A percentile compares a stretch with the other conserved stretches of the same genome.
Conservation (phyloP, 2,329 filamentous ascomycete genomes). For the Talaromyces verruculosus region DNA sequence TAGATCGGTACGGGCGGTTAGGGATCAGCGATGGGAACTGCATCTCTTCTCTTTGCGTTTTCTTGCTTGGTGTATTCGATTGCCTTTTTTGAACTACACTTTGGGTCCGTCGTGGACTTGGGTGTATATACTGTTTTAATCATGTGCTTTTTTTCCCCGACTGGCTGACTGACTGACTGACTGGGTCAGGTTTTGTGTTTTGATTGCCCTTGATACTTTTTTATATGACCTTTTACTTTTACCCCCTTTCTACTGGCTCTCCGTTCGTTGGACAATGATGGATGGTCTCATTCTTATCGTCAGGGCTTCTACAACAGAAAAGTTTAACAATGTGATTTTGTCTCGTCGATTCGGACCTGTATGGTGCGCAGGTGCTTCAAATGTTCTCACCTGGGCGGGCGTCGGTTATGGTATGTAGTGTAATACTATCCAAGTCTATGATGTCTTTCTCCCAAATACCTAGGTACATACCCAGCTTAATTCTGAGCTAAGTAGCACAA, state of each 20-base stretch:
- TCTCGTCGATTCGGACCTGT: neutral
- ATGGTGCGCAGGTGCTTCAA: neutral
- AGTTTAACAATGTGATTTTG: neutral
- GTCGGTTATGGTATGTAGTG: neutral
- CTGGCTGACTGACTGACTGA: neutral
- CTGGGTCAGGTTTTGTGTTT: neutral
- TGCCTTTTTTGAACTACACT: slow-evolving; percentile 10
- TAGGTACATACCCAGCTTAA: too few species aligned
- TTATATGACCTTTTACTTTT: neutral
- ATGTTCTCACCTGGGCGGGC: too few species aligned
- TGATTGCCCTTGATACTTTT: neutral
- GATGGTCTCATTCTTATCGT: neutral
- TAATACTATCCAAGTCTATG: slow-evolving; percentile 3
- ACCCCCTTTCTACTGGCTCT: neutral
- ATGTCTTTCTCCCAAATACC: neutral
- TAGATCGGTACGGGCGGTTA: slow-evolving; percentile 24
- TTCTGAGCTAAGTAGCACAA: too few species aligned
- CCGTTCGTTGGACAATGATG: neutral
- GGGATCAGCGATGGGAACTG: slow-evolving; percentile 20
- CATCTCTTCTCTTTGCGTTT: slow-evolving; percentile 10
- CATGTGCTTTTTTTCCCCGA: neutral
- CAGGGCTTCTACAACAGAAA: neutral
- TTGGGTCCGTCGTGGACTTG: slow-evolving; percentile 11
- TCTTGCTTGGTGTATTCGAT: neutral
- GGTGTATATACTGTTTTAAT: slow-evolving; percentile 21